Base-by-base conservation (phyloP, 495 filamentous ascomycete genomes). In the Aeminium ludgeri region DNA sequence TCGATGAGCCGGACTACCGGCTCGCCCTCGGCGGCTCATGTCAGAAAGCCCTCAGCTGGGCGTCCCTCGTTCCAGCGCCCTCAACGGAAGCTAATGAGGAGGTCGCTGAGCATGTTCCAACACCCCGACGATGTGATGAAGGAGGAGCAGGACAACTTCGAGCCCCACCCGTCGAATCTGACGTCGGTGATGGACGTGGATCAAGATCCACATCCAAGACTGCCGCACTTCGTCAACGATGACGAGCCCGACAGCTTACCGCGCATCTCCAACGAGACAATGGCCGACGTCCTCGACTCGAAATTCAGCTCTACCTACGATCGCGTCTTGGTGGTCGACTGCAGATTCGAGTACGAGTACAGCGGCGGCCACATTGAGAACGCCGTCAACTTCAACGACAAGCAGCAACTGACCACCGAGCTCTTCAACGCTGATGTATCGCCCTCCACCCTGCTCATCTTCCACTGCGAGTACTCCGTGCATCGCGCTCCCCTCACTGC, bases 271-370 rank as follows among this genome's bases (percentile, higher is more conserved):
- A 73, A 77, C 46, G 61, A 68, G 18, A 92, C 82, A 13, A 69
- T 96, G 55, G 62, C 91, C 36, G 71, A 82, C 10, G 69, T 99
- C n/a, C 65, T 96, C 35, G 80, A 93, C 59, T 83, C 83, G 29
- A 80, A 82, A 50, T 95, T 76, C 57, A 72, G 73, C 43, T 66
- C 73, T 12, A 51, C 69, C 1, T 96, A 77, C 52, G 75, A 82
- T 38, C 70, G 83, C 44, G 75, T 79, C 46, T 68, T 89, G 57
- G 65, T 99, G 49, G 74, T 99, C 38, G 91, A 99, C 53, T 99
- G 91, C 55, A 81, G 89, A 10, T 99, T 99, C 57, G 91, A 96
- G 60, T 99, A 96, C 58, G 91, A 99, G 61, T 99, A 86, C 58
- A 78, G 92, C 23, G 91, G 91, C 33, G 91, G 91, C 13, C 91